Evolutionary conservation across 1,284 basidiomycete species (phyloP).

Genomic region (Sporisorium reilianum): DNA sequence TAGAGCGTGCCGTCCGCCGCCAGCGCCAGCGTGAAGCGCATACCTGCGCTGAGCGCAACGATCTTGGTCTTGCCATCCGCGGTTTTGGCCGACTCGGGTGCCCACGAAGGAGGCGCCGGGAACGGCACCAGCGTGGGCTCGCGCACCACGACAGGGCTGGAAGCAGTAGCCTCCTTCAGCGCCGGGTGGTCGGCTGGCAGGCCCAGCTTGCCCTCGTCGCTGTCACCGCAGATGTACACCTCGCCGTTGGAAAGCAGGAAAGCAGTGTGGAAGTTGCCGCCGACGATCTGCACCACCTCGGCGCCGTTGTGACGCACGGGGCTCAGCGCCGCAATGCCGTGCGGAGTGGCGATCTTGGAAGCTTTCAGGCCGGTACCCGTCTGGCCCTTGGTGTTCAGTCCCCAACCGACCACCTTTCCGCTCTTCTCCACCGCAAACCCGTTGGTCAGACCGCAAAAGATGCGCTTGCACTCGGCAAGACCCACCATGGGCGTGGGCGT

Average conservation of each 20-base stretch:
- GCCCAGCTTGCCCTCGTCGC: conserved; percentile 63
- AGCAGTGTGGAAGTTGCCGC: conserved; percentile 86
- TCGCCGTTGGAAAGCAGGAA: conserved; percentile 86
- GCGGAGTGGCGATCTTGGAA: conserved; percentile 77
- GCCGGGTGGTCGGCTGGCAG: conserved; percentile 48
- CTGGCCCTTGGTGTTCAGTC: conserved; percentile 83
- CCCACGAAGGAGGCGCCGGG: conserved; percentile 70
- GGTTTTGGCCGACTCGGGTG: conserved; percentile 54
- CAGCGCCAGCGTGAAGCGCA: conserved; percentile 84
- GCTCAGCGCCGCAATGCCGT: conserved; percentile 77
- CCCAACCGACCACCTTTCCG: conserved; percentile 90
- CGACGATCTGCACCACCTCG: conserved; percentile 74
- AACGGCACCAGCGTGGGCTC: conserved; percentile 62
- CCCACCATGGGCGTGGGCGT: conserved; percentile 79
- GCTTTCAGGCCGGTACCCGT: conserved; percentile 74
- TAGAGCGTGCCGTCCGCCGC: conserved; percentile 82
- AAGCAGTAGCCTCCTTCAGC: conserved; percentile 32
- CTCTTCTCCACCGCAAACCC: conserved; percentile 88
- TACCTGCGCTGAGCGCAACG: conserved; percentile 80
- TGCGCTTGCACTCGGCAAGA: conserved; percentile 79
- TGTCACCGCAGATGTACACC: conserved; percentile 73
- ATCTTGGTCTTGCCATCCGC: conserved; percentile 75
- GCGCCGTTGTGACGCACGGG: conserved; percentile 75
- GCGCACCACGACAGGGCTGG: conserved; percentile 50
- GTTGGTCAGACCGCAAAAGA: conserved; percentile 85